phyloP scores from a whole-genome alignment of 140 eudicot genomes.

The Cichorium intybus region DNA sequence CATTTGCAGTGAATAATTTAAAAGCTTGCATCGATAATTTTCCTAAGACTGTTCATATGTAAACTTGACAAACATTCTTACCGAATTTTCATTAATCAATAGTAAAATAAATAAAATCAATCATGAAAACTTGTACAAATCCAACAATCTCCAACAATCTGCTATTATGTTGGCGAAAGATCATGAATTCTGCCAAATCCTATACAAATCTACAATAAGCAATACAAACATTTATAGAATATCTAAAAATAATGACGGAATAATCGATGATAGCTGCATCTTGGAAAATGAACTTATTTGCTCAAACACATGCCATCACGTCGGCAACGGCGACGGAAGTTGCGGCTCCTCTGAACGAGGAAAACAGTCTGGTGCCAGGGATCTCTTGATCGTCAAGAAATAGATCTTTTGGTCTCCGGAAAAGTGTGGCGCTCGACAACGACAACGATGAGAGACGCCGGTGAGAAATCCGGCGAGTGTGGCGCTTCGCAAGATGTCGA shows the following conservation, averaged over 20 bases:
- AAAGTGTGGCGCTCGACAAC: no score
- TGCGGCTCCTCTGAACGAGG: constrained; percentile 44
- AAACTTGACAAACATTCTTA: constrained; percentile 14
- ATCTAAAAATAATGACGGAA: constrained; percentile 20
- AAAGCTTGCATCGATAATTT: no score
- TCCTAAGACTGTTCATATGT: no score
- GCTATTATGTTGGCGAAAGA: constrained; percentile 16
- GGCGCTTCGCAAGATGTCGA: no score
- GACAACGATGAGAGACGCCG: no score
- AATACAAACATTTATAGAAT: constrained; percentile 5
- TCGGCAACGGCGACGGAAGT: constrained; percentile 50
- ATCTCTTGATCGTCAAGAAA: constrained; percentile 58
- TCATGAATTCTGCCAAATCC: constrained; percentile 17
- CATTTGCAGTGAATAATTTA: not conserved
- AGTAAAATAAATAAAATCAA: constrained; percentile 18
- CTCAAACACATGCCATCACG: constrained; percentile 45
- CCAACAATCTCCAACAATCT: constrained; percentile 20
- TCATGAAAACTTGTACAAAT: constrained; percentile 17
- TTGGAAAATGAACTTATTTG: constrained; percentile 16
- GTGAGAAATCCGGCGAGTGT: no score
- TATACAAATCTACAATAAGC: constrained; percentile 8
- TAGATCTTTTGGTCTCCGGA: constrained; percentile 72
- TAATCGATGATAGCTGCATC: constrained; percentile 15
- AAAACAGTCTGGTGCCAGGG: constrained; percentile 47
- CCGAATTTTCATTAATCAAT: not conserved